Percentiles rank a stretch among this genome's conserved stretches.
These are phyloP conservation scores for Digitaria exilis DNA, from an alignment of 202 grass and related monocot genomes.

Conservation along the genomic window DNA sequence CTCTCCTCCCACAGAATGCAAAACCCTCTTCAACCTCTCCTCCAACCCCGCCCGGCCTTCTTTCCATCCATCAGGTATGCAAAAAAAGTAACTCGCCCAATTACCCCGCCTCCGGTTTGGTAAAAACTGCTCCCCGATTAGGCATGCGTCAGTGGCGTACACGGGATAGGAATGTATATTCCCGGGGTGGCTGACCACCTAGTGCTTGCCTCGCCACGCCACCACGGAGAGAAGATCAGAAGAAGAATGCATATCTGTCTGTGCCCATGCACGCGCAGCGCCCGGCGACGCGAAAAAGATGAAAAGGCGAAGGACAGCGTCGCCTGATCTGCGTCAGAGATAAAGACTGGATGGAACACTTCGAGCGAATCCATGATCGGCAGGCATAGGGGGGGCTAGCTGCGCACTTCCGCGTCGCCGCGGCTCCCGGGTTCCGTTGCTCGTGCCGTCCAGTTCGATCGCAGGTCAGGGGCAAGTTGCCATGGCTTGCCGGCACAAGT, in stretches of 20 bases:
- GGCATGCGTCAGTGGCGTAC: not conserved
- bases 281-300: not conserved
- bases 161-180: not conserved
- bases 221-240: not conserved
- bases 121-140: conserved; percentile 4
- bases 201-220: not conserved
- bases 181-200: not conserved
- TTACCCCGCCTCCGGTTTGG: conserved; percentile 35
- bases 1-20: too few relatives aligned
- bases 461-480: conserved; percentile 14
- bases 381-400: too few relatives aligned
- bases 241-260: not conserved
- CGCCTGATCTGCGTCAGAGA: conserved; percentile 19
- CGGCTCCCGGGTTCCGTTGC: not conserved
- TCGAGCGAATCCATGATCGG: too few relatives aligned
- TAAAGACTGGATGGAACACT: not conserved
- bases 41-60: too few relatives aligned
- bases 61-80: too few relatives aligned
- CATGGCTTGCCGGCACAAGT: not conserved
- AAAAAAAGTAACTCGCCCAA: not conserved
- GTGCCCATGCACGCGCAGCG: not conserved
- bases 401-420: conserved; percentile 13
- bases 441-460: conserved; percentile 21
- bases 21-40: too few relatives aligned
- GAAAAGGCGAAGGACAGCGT: too few relatives aligned